Evolutionary conservation across 768 basidiomycete species (phyloP), one percentile per base, ranked within the genome.

Genomic region (Tylopilus plumbeoviolaceoides): DNA sequence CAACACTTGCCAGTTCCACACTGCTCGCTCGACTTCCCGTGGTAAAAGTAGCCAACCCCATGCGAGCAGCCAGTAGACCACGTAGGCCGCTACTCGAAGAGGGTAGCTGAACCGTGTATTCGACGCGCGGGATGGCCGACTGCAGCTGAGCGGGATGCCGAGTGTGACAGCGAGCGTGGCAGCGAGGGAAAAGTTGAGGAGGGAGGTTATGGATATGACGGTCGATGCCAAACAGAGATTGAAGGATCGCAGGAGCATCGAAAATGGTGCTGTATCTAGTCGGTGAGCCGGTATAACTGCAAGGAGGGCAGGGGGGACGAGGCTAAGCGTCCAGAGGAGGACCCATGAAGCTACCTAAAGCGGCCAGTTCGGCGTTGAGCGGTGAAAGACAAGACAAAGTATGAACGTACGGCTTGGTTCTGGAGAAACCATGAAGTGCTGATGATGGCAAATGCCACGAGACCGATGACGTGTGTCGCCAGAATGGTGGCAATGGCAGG

Each of bases 111-210:
- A 70, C 2, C 59, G 15, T 67, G 44, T 31, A 56, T 58, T 42
- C 49, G 56, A 9, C 50, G 57, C 35, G 49, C 59, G 1, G 49
- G 60, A 47, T 1, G 58, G 40, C 11, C 25, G 18, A 14, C 78
- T 69, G 5, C 74, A 72, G 12, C 77, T 72, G n/a, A 92, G 75
- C 1, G 91, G 87, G 10, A 86, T 39, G 8, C 84, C 83, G 17
- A 92, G 75, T 9, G 81, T 60, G 25, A 87, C 65, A 0, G 88
- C 81, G 17, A 95, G 76, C 20, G 77, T 65, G 20, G 86, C 83
- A 0, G 95, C 90, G 18, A 98, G 83, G 8, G 91, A 92, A 70
- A 95, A 95, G 69, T 98, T 97, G 66, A 97, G 82, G 54, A 97
- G 85, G 15, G 91, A 87, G 27, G 84, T 84, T 35, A 91, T 82